Base-by-base conservation (phyloP, 2,329 filamentous ascomycete species). In the Epichloe baconii region DNA sequence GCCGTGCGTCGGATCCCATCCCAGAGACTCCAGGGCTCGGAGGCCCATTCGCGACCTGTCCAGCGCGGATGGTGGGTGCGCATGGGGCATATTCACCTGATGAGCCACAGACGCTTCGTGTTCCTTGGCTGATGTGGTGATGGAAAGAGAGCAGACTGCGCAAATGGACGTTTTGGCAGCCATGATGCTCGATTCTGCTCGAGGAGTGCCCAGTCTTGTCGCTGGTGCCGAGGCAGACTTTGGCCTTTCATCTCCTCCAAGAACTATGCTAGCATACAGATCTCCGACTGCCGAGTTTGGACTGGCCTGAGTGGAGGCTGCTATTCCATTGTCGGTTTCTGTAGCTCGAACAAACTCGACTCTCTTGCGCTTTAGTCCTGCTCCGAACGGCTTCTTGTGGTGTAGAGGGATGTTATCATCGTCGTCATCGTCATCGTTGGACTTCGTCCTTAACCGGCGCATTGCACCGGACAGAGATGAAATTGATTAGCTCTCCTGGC, bases 1-100 rank as follows among this genome's bases (percentile, higher is more conserved):
- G 66, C 3, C 88, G 73, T 31, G 79, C 72, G 65, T 90, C 86
- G 0, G 83, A 58, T 90, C 82, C 80, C 85, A 90, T 31, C 86
- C 86, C 53, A 85, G 77, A 0, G 78, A 73, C 49, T 79, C 71
- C 35, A 90, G 74, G 31, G 85, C 78, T 5, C 76, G 70, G 6
- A 89, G 69, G 0, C 86, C 86, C 73, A 86, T 85, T 44, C 85
- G 76, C 4, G 73, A 77, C 36, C 86, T 76, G 64, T 88, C 82
- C 19, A 89, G 69, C 14, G 82, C 75, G 0, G 85, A 88, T 1
- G 86, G 86, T 6, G 84, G 83, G 53, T 86, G 80, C 0, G 83
- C 83, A 61, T 88, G 84, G 4, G 72, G 64, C 1, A 88, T 70
- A 54, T 78, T 82, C 38, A 86, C 76, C 68, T 89, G 85, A 61